Evolutionary conservation across 2,329 filamentous ascomycete genomes (phyloP), one percentile per base, ranked within the genome.

Genomic region (Ascochyta viciae-villosae): DNA sequence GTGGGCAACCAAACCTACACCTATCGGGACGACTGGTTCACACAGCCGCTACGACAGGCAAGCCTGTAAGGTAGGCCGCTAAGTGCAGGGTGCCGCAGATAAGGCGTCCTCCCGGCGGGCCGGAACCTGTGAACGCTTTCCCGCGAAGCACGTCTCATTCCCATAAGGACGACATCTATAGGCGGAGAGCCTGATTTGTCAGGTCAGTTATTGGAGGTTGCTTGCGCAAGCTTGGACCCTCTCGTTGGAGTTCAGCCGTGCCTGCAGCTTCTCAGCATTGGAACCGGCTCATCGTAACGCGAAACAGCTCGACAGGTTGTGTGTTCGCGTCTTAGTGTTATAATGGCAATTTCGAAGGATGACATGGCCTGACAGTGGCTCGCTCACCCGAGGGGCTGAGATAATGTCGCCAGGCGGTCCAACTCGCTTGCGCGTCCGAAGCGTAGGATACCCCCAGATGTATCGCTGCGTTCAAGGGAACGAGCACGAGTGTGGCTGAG

Each of bases 281-380:
- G 40, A 9, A 16, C 3, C 40, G 40, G 35, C 12, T 16, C 10
- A 27, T 37, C 2, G 35, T 40, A 54, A 45, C 45, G 40, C 40
- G 13, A 41, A 9, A 29, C 10, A 33, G 23, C 39, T 46, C 57
- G 31, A 44, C 43, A 15, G 27, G 38, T 34, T 47, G 35, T 35
- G 33, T 26, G 22, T 22, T n/a, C 16, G 50, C n/a, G n/a, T 39
- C n/a, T 24, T 24, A 26, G 50, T 35, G 45, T 46, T 42, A n/a
- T 35, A 27, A 40, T 40, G 27, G 29, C 37, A 58, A 63, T 39
- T 53, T 57, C 23, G 47, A 29, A 19, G n/a, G 16, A 58, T 13
- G n/a, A 60, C 41, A 51, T 60, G 35, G 38, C 37, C 19, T 45
- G 49, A 24, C 38, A 45, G 40, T 64, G 43, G 46, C 22, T 33